Evolutionary conservation across 371 early-diverging fungal species (phyloP), one percentile per base, ranked within the genome.

Genomic region (Mortierella sp.): DNA sequence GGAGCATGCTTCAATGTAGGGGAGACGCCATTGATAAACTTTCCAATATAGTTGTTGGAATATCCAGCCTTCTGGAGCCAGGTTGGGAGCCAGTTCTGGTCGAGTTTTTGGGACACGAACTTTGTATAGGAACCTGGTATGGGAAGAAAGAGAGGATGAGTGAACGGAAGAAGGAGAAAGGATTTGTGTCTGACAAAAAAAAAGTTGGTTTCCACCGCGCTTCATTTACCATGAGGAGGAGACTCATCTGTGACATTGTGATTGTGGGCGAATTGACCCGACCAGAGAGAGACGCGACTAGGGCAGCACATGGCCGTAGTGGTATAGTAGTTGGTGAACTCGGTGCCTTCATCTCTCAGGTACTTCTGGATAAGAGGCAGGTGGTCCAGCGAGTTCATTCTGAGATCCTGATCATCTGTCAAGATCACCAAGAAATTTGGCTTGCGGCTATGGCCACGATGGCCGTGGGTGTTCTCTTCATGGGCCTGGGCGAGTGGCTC

Each of bases 261-360:
- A 50, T 88, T 88, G 50, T 88, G 90, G 0, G 88, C 83, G 74
- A 86, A 89, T 61, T 90, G 87, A 0, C 87, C 86, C 8, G 84
- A 76, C 60, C 86, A 78, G 7, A 89, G 66, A 0, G 84, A 80
- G 7, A 88, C 87, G 24, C 90, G 82, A 59, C 84, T 84, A 3
- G 90, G 90, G 50, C 90, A 90, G 53, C 90, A 90, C 38, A 89
- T 79, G 18, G 90, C 82, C 8, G 84, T 84, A 4, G 89, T 89
- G 13, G 85, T 86, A 70, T 87, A 88, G 54, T 90, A 87, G 58
- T 89, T 87, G 19, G 67, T 78, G 41, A 84, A 87, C 42, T 78
- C 46, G 1, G 90, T 88, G 8, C 90, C 90, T 64, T 87, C 62
- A 8, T 88, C 51, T 3, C 87, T 81, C 26, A 90, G 50, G 41